phyloP scores from a whole-genome alignment of 768 basidiomycete genomes.

The Boletus vinaceobasis region DNA sequence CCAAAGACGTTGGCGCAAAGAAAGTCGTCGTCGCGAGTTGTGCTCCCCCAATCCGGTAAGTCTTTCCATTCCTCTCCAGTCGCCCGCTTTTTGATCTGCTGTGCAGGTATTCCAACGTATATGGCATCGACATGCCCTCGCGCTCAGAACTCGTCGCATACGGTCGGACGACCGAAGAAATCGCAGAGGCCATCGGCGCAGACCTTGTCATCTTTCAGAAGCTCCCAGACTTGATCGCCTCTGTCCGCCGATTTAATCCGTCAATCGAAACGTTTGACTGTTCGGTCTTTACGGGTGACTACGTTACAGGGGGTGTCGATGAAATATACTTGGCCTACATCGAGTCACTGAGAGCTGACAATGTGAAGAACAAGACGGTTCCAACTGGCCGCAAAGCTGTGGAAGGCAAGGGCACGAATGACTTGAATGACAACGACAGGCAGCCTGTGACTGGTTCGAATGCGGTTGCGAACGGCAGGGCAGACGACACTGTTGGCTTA shows the following conservation, averaged over 20 bases:
- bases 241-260: conserved; percentile 83
- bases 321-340: conserved; percentile 74
- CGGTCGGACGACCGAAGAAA: conserved; percentile 62
- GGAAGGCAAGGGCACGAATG: conserved; percentile 35
- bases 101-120: conserved; percentile 83
- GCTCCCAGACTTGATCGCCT: conserved; percentile 78
- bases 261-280: conserved; percentile 82
- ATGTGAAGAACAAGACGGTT: conserved; percentile 56
- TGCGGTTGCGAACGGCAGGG: conserved; percentile 54
- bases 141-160: conserved; percentile 90
- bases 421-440: conserved; percentile 15
- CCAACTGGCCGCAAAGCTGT: conserved; percentile 31
- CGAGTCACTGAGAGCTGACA: conserved; percentile 79
- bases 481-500: conserved; percentile 75
- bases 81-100: conserved; percentile 1
- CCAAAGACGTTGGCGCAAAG: conserved; percentile 96
- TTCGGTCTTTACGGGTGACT: conserved; percentile 96
- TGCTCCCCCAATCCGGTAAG: conserved; percentile 89
- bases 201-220: conserved; percentile 97
- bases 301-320: conserved; percentile 91
- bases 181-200: conserved; percentile 83
- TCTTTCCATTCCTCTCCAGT: neutral
- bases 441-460: conserved; percentile 31
- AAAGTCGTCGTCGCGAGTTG: conserved; percentile 96
- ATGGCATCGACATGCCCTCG: conserved; percentile 99